Base-by-base conservation (phyloP, 345 rosid species). In the Physaria fendleri region DNA sequence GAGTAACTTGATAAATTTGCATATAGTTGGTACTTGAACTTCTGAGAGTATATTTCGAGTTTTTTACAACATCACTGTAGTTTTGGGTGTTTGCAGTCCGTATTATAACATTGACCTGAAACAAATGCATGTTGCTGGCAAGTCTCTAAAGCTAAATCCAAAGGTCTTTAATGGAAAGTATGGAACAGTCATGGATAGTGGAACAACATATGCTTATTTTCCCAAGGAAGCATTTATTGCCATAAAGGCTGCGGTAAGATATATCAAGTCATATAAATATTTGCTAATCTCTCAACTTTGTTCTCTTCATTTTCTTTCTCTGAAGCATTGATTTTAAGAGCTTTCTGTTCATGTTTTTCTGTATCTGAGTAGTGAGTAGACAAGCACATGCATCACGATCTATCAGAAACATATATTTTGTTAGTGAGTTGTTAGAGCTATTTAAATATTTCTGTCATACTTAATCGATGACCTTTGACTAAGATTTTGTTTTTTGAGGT, bases 61-160 rank as follows among this genome's bases (percentile, higher is more conserved):
- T 78, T 81, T 84, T 81, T 72, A 80, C 79, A 75, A 75, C 85
- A 78, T 77, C 74, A 61, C 80, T 75, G 58, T 79, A 81, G 84
- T 75, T 76, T 77, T 70, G 75, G 80, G 73, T 81, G 75, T 53
- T 59, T 59, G 76, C 95, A 87, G 92, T 82, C 95, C 82, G 2
- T 87, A 84, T 64, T 84, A 87, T 72, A 87, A 87, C 74, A 78
- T 86, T 68, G 79, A 82, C 65, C 77, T 87, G 71, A 84, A 73
- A 78, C 89, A 78, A 77, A 76, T 87, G 69, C 87, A 69, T 70
- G 87, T 84, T 62, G 92, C 87, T 47, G 95, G 95, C n/a, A 82
- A 78, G 75, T 75, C 57, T 43, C 68, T 87, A 50, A 81, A 74
- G 69, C 33, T 87, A 45, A 74, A 76, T 16, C 65, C 87, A 15